Evolutionary conservation across 768 basidiomycete genomes (phyloP), one percentile per base, ranked within the genome.

Genomic region (Phanerodontia chrysosporium): DNA sequence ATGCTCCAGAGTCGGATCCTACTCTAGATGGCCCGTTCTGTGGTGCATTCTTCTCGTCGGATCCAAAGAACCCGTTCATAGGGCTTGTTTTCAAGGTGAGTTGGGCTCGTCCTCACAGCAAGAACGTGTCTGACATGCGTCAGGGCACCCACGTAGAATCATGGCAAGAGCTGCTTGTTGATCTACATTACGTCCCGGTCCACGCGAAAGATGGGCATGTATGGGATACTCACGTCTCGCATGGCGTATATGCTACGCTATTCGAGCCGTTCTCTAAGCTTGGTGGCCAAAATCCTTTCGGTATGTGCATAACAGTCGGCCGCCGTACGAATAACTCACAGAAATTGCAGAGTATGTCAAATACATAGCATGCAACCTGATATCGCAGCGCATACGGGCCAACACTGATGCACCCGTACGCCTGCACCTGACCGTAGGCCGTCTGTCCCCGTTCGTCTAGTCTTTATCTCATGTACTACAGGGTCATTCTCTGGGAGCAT

Each of bases 111-210:
- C 8, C 32, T 35, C 32, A 14, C 32, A 35, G 39, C 39, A 2
- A 35, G 6, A 5, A 5, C 22, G 3, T 32, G 18, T 12, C 13
- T 35, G 1, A 35, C 48, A 9, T 55, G 6, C 8, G 5, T 2
- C 32, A 61, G 60, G 60, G 60, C n/a, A 61, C 60, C 22, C 60
- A 61, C n/a, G 28, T 49, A 2, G 60, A 61, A 28, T 61, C 60
- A 2, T 61, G 60, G 60, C 35, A 49, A 29, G 60, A 61, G 27
- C 28, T 61, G 14, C 60, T 61, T 10, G 60, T 61, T 1, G 60
- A 61, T 27, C 39, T 61, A 16, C 60, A 53, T 42, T 61, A 61
- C 29, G 21, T 36, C 28, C 60, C 60, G 10, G 56, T 61, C 16
- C 55, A 57, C 12, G 55, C 56, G 3, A 48, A 57, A n/a, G 51